phyloP scores from a whole-genome alignment of 352 stramenopile genomes.

The Pythium angustatum region DNA sequence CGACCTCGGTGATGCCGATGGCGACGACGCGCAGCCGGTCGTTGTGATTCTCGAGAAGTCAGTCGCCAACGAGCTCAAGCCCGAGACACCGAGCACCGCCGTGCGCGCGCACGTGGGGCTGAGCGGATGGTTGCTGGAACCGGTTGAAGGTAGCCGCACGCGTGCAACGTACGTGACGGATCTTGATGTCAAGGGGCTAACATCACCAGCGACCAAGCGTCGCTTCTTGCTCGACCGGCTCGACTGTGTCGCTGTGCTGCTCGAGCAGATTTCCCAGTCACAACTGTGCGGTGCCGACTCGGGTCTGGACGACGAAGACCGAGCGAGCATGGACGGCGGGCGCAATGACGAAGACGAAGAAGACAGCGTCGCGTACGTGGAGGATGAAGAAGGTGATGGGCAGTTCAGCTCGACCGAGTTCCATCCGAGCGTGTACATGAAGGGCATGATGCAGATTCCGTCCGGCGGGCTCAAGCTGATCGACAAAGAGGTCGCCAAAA shows the following conservation, averaged over 20 bases:
- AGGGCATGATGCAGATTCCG: constrained; percentile 71
- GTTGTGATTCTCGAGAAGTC: constrained; percentile 82
- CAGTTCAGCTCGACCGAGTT: constrained; percentile 37
- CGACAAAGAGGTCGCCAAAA: constrained; percentile 86
- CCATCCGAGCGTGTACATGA: constrained; percentile 81
- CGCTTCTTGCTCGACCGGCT: constrained; percentile 62
- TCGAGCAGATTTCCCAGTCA: constrained; percentile 64
- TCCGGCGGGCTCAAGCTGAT: constrained; percentile 78
- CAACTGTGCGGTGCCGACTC: constrained; percentile 50
- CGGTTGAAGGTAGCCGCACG: constrained; percentile 58
- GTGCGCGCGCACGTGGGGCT: constrained; percentile 65
- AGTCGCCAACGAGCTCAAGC: constrained; percentile 75
- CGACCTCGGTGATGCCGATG: constrained; percentile 39
- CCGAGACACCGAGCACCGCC: constrained; percentile 28
- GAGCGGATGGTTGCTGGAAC: constrained; percentile 77
- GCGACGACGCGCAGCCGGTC: constrained; percentile 54
- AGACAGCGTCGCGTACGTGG: constrained; percentile 34
- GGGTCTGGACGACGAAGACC: constrained; percentile 37
- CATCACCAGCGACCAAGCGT: constrained; percentile 45
- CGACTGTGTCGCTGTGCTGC: constrained; percentile 59
- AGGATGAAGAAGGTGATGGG: constrained; percentile 26
- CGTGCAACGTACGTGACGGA: constrained; percentile 76
- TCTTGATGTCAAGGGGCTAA: constrained; percentile 56
- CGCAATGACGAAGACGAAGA: constrained; percentile 34
- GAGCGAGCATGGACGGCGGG: constrained; percentile 35